A percentile compares a stretch with the other conserved stretches of the same genome.
Evolutionary conservation across 2,329 filamentous ascomycete species (phyloP).

Genomic region (Epichloe baconii): DNA sequence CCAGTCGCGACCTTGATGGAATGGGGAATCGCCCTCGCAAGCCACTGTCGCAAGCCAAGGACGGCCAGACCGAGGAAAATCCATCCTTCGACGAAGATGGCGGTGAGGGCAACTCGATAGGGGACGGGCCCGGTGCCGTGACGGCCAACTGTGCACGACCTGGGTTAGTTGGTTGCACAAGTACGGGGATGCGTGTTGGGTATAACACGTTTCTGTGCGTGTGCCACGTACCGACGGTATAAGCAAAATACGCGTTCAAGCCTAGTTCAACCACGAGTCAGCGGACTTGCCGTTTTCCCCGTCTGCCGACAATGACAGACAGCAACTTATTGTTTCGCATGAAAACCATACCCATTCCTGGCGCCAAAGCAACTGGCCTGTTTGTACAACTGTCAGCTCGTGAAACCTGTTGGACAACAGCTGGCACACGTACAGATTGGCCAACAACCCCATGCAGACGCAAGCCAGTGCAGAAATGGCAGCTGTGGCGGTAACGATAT

Average conservation of each 20-base stretch:
- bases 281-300: not conserved
- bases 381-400: constrained; percentile 2
- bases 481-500: constrained; percentile 73
- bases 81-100: constrained; percentile 79
- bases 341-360: constrained; percentile 26
- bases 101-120: constrained; percentile 65
- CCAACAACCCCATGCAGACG: constrained; percentile 74
- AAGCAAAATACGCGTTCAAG: constrained; percentile 78
- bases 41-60: constrained; percentile 75
- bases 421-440: constrained; percentile 47
- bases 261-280: constrained; percentile 21
- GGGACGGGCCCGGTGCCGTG: constrained; percentile 63
- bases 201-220: constrained; percentile 7
- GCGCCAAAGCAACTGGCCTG: constrained; percentile 26
- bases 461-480: constrained; percentile 67
- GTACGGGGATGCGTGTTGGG: not conserved
- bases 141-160: constrained; percentile 43
- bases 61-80: constrained; percentile 72
- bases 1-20: constrained; percentile 81
- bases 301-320: not conserved
- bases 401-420: not conserved
- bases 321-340: not conserved
- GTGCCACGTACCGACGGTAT: constrained; percentile 33
- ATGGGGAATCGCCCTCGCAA: constrained; percentile 68
- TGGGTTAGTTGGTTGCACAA: constrained; percentile 2